Conservation (phyloP, 805 yeast genomes). For the Cyberlindnera mycetangii region DNA sequence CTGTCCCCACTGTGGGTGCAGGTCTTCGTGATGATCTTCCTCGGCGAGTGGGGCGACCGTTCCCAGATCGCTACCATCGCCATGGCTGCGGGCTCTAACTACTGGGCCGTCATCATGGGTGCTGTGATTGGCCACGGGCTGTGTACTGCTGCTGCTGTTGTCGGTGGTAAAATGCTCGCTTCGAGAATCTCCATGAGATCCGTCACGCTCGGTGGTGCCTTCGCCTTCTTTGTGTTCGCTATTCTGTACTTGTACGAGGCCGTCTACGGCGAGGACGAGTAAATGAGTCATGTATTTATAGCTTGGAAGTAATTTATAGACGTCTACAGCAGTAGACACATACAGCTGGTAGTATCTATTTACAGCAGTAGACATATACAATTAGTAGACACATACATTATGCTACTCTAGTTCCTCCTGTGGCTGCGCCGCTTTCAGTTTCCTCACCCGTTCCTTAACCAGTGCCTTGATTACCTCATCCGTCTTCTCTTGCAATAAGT, state of each 20-base stretch:
- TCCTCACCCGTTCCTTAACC: conserved; percentile 34
- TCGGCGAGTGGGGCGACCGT: conserved; percentile 99
- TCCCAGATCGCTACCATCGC: conserved; percentile 98
- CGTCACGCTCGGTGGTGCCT: conserved; percentile 88
- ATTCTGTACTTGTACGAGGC: conserved; percentile 77
- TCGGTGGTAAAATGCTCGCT: conserved; percentile 91
- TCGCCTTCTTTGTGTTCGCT: conserved; percentile 81
- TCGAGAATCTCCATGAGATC: conserved; percentile 86
- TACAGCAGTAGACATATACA: background rate
- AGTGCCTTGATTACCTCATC: conserved; percentile 37
- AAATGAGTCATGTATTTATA: background rate
- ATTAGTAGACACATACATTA: no score
- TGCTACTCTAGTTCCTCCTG: no score
- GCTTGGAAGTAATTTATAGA: background rate
- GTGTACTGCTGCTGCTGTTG: conserved; percentile 87
- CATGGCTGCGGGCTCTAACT: conserved; percentile 95
- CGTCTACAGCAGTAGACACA: background rate
- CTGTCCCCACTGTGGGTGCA: conserved; percentile 91
- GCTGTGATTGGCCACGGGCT: conserved; percentile 85
- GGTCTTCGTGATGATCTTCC: conserved; percentile 90
- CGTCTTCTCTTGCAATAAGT: conserved; percentile 39
- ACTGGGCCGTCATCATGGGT: conserved; percentile 85
- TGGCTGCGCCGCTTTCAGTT: background rate
- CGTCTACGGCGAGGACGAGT: conserved; percentile 12
- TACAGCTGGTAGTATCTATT: no score